phyloP scores from a whole-genome alignment of 805 yeast species.

The Wickerhamomyces chambardii region DNA sequence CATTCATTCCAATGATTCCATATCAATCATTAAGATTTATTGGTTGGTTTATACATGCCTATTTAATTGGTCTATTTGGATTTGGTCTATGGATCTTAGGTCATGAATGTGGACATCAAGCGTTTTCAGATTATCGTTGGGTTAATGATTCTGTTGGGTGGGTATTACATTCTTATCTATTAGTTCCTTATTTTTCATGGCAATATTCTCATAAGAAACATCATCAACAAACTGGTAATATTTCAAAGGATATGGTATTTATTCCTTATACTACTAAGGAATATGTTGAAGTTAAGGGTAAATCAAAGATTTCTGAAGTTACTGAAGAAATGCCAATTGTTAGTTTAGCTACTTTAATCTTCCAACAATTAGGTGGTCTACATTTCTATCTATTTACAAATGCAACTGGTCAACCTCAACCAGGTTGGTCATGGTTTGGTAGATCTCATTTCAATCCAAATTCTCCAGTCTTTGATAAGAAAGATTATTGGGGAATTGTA shows the following conservation, averaged over 20 bases:
- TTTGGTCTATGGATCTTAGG: conserved; percentile 57
- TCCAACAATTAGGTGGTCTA: conserved; percentile 52
- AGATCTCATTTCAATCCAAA: conserved; percentile 47
- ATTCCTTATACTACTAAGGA: conserved; percentile 45
- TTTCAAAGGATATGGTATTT: conserved; percentile 52
- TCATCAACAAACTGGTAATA: conserved; percentile 56
- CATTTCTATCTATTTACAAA: conserved; percentile 39
- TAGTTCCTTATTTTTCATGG: conserved; percentile 59
- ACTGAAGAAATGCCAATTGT: conserved; percentile 48
- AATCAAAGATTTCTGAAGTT: conserved; percentile 30
- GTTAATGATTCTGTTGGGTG: conserved; percentile 52
- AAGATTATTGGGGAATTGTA: conserved; percentile 46
- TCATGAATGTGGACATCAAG: conserved; percentile 59
- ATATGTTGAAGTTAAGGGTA: conserved; percentile 24
- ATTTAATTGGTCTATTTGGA: conserved; percentile 37
- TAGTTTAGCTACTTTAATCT: conserved; percentile 30
- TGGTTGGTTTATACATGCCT: conserved; percentile 31
- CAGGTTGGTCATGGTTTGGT: conserved; percentile 30
- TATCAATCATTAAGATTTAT: conserved; percentile 25
- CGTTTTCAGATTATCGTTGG: conserved; percentile 43
- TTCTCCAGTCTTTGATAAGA: conserved; percentile 44
- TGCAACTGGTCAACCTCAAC: conserved; percentile 46
- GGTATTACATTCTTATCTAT: conserved; percentile 46
- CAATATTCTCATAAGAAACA: conserved; percentile 52
- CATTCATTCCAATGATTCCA: conserved; percentile 31